Conservation (phyloP, 164 flowering plant species). For the Chimonanthus praecox region DNA sequence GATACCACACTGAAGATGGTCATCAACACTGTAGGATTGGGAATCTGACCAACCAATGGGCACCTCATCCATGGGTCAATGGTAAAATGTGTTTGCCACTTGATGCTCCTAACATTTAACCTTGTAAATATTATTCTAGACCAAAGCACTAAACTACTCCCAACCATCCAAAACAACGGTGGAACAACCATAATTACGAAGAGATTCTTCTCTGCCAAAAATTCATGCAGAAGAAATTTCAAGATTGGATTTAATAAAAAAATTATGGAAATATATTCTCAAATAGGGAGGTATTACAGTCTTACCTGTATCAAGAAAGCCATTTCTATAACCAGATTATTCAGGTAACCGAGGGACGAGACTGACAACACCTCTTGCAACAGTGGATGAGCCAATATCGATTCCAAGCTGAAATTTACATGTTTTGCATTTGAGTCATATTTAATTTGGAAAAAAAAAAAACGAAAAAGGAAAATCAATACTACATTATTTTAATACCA, state of each 20-base stretch:
- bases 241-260: not conserved
- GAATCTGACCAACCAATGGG: not conserved
- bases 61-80: not conserved
- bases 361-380: constrained; percentile 86
- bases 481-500: not conserved
- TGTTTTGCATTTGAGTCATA: not conserved
- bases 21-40: not conserved
- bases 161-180: not conserved
- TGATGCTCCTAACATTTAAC: not conserved
- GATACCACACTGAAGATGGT: not conserved
- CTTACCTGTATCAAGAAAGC: constrained; percentile 89
- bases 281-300: not conserved
- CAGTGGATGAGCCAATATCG: constrained; percentile 87
- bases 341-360: constrained; percentile 93
- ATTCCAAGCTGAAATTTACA: constrained; percentile 54
- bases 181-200: too few relatives aligned
- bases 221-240: not conserved
- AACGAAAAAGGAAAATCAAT: not conserved
- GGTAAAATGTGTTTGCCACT: not conserved
- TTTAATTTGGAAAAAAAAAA: too few relatives aligned
- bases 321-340: constrained; percentile 85
- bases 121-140: not conserved
- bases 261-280: not conserved
- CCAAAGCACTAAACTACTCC: not conserved
- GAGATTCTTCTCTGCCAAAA: not conserved